phyloP scores from a whole-genome alignment of 2,329 filamentous ascomycete genomes.

The Colletotrichum spaethianum region DNA sequence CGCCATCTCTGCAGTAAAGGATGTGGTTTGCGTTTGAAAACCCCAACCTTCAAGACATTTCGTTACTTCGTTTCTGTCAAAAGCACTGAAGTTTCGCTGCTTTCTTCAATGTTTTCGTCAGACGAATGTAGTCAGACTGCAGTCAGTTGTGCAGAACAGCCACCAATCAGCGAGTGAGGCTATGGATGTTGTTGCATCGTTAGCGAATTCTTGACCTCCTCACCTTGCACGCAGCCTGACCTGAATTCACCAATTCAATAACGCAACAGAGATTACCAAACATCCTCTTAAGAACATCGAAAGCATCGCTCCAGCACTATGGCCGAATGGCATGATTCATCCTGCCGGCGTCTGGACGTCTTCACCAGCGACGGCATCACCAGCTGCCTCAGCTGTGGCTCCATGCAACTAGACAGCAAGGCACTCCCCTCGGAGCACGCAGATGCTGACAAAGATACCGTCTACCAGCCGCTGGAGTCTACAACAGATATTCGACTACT shows the following conservation, averaged over 20 bases:
- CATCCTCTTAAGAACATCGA: neutral
- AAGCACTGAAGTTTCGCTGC: neutral
- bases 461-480: neutral
- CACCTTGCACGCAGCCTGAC: neutral
- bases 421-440: neutral
- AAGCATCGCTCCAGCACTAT: neutral
- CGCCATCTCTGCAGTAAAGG: neutral
- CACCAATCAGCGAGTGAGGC: neutral
- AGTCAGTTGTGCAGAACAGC: neutral
- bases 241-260: neutral
- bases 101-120: neutral
- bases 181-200: neutral
- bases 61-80: neutral
- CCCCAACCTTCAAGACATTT: neutral
- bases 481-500: constrained; percentile 8
- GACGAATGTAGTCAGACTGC: neutral
- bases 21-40: neutral
- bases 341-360: constrained; percentile 14
- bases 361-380: constrained; percentile 3
- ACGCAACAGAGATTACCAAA: neutral
- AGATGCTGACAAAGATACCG: neutral
- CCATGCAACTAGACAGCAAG: neutral
- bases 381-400: constrained; percentile 10
- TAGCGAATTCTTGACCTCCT: too few species aligned
- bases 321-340: constrained; percentile 22